These are phyloP conservation scores for Stachybotrys elegans DNA, from an alignment of 2,329 filamentous ascomycete genomes.

Conservation along the genomic window DNA sequence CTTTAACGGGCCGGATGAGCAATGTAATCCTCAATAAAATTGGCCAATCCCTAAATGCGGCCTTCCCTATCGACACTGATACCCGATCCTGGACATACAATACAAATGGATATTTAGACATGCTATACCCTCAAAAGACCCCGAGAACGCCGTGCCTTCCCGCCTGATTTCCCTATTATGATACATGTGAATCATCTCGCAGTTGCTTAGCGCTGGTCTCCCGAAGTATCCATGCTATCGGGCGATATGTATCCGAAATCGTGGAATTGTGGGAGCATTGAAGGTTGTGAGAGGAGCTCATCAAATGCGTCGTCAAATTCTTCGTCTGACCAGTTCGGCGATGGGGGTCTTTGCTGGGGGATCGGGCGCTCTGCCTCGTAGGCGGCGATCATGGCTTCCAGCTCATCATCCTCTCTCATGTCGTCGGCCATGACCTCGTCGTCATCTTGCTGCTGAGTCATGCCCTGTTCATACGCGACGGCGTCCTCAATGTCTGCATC, in stretches of 20 bases:
- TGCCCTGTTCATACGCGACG: conserved; percentile 27
- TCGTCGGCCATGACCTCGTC: conserved; percentile 51
- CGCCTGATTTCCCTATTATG: too few relatives aligned
- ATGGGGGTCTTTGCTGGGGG: conserved; percentile 21
- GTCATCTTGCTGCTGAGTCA: conserved; percentile 16
- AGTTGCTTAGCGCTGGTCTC: too few relatives aligned
- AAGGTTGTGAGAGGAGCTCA: conserved; percentile 29
- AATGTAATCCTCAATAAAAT: conserved; percentile 57
- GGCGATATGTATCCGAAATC: conserved; percentile 16
- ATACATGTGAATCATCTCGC: too few relatives aligned
- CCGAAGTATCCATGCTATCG: conserved; percentile 45
- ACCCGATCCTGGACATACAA: too few relatives aligned
- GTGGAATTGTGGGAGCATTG: too few relatives aligned
- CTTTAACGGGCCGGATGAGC: conserved; percentile 55
- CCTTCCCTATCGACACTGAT: too few relatives aligned
- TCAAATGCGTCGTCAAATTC: conserved; percentile 60
- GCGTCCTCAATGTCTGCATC: conserved; percentile 50
- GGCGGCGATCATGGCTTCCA: conserved; percentile 51
- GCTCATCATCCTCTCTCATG: conserved; percentile 45
- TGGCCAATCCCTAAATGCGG: too few relatives aligned
- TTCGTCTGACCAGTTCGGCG: conserved; percentile 43
- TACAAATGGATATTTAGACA: too few relatives aligned
- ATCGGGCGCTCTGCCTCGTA: conserved; percentile 28
- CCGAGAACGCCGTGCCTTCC: too few relatives aligned
- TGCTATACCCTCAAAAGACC: too few relatives aligned